Conservation (phyloP, 129 eudicot genomes). For the Flaveria ramosissima region DNA sequence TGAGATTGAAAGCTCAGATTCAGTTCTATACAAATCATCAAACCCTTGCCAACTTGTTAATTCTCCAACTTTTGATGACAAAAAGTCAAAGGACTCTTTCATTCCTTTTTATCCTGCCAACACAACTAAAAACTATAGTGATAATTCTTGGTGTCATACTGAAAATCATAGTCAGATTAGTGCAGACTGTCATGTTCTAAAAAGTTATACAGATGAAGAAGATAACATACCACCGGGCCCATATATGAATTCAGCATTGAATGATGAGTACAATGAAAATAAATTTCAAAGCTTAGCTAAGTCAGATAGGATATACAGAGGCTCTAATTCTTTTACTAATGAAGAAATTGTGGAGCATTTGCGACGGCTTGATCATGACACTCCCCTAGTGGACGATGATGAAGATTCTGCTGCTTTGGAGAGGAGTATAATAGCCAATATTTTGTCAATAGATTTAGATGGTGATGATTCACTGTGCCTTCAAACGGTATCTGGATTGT, state of each 20-base stretch:
- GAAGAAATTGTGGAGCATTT: slow-evolving; percentile 89
- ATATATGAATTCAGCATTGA: slow-evolving; percentile 35
- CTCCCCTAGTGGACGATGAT: slow-evolving; percentile 33
- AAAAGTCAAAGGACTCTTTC: slow-evolving; percentile 39
- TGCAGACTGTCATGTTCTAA: slow-evolving; percentile 29
- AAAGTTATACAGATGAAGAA: slow-evolving; percentile 40
- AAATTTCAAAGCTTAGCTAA: slow-evolving; percentile 71
- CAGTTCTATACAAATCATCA: slow-evolving; percentile 30
- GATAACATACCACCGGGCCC: slow-evolving; percentile 42
- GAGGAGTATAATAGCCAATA: slow-evolving; percentile 72
- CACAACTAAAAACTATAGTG: slow-evolving; percentile 37
- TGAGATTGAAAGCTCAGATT: slow-evolving; percentile 37
- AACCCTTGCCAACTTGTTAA: slow-evolving; percentile 40
- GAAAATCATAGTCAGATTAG: slow-evolving; percentile 37
- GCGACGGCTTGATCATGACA: slow-evolving; percentile 64
- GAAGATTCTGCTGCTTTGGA: slow-evolving; percentile 61
- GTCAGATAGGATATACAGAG: slow-evolving; percentile 71
- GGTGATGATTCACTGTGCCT: slow-evolving; percentile 55
- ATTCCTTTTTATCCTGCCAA: slow-evolving; percentile 37
- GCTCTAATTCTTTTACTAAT: slow-evolving; percentile 71
- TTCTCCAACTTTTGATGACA: slow-evolving; percentile 38
- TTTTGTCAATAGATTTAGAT: slow-evolving; percentile 66
- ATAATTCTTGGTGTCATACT: slow-evolving; percentile 29
- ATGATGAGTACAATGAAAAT: slow-evolving; percentile 58
- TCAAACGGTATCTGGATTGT: slow-evolving; percentile 43